Conservation (phyloP, 495 filamentous ascomycete genomes). For the Penicillium crystallinum region DNA sequence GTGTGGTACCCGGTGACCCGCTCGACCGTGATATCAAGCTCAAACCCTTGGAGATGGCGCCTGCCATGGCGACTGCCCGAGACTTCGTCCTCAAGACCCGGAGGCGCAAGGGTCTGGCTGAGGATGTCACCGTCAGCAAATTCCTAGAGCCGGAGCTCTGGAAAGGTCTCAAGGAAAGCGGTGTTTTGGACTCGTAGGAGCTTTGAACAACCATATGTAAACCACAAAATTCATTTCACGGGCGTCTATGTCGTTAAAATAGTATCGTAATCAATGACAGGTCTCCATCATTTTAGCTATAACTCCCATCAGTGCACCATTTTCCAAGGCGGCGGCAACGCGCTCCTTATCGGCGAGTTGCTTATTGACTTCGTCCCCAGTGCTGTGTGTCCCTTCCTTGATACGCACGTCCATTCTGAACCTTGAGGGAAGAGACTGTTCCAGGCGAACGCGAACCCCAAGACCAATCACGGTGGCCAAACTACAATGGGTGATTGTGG, state of each 20-base stretch:
- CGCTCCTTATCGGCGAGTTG: constrained; percentile 95
- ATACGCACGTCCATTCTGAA: constrained; percentile 91
- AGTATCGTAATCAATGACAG: constrained; percentile 44
- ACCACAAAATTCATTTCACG: constrained; percentile 13
- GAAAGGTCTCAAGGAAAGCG: constrained; percentile 80
- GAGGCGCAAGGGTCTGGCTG: constrained; percentile 84
- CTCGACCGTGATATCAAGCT: constrained; percentile 80
- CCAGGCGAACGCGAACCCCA: constrained; percentile 83
- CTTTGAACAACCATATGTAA: too few species aligned
- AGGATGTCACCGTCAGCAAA: constrained; percentile 92
- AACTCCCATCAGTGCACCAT: constrained; percentile 80
- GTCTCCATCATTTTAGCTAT: constrained; percentile 91
- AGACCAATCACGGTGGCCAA: constrained; percentile 95
- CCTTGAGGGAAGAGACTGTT: constrained; percentile 85
- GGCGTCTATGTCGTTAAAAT: too few species aligned
- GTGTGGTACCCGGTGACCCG: constrained; percentile 89
- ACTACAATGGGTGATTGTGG: constrained; percentile 96
- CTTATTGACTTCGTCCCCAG: constrained; percentile 91
- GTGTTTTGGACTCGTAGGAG: constrained; percentile 77
- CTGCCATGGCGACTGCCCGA: constrained; percentile 78
- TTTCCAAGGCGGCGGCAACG: constrained; percentile 91
- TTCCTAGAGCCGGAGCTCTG: constrained; percentile 94
- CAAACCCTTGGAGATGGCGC: constrained; percentile 79
- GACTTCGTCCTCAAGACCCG: constrained; percentile 97
- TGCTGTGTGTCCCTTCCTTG: constrained; percentile 92